These are phyloP conservation scores for Kregervanrija delftensis DNA, from an alignment of 805 yeast species.

Conservation along the genomic window DNA sequence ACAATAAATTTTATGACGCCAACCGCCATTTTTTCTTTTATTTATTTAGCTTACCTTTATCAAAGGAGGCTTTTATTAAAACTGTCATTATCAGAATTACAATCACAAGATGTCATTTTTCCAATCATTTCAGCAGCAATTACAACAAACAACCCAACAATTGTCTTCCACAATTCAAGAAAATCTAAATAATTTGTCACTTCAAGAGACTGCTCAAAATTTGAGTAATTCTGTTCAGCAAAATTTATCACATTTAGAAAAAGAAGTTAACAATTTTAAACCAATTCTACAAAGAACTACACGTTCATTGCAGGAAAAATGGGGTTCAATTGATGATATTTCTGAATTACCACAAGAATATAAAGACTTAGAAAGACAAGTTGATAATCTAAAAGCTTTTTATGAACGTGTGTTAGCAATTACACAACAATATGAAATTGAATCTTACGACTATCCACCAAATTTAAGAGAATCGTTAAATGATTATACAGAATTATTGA, in stretches of 20 bases:
- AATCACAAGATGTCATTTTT: slow-evolving; percentile 15
- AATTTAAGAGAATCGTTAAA: slow-evolving; percentile 59
- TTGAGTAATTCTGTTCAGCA: slow-evolving; percentile 26
- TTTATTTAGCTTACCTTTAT: too few species aligned
- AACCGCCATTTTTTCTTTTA: too few species aligned
- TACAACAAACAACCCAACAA: slow-evolving; percentile 16
- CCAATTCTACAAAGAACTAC: slow-evolving; percentile 57
- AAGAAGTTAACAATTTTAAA: slow-evolving; percentile 29
- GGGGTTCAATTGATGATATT: slow-evolving; percentile 56
- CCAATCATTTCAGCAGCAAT: slow-evolving; percentile 16
- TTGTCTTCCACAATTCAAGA: slow-evolving; percentile 21
- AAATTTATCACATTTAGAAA: slow-evolving; percentile 24
- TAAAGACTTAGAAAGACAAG: slow-evolving; percentile 55
- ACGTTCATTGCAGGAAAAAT: slow-evolving; percentile 52
- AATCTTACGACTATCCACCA: slow-evolving; percentile 80
- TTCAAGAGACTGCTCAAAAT: slow-evolving; percentile 30
- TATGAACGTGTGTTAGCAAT: slow-evolving; percentile 46
- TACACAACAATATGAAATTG: slow-evolving; percentile 61
- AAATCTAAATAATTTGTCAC: slow-evolving; percentile 27
- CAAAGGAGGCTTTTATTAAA: too few species aligned
- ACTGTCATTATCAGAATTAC: background rate
- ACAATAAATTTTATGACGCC: too few species aligned
- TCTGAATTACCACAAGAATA: slow-evolving; percentile 73
- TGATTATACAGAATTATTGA: slow-evolving; percentile 53
- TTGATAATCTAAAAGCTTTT: slow-evolving; percentile 56